Conservation (phyloP, 2,329 filamentous ascomycete genomes). For the Botrytis porri region DNA sequence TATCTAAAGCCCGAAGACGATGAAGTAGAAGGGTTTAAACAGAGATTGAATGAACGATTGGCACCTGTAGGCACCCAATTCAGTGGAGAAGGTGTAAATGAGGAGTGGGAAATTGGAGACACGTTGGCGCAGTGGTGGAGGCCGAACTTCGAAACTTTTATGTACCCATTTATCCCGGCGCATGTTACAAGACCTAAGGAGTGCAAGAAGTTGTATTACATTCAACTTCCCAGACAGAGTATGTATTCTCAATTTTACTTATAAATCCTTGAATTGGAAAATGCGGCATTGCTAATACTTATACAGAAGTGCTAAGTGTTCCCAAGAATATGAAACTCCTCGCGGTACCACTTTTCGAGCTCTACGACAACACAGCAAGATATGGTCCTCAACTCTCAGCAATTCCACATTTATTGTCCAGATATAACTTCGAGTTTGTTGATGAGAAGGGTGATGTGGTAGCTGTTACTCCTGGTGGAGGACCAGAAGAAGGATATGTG, state of each 20-base stretch:
- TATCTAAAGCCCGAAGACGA: conserved; percentile 88
- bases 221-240: conserved; percentile 91
- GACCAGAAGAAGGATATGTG: conserved; percentile 52
- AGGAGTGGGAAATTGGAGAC: conserved; percentile 92
- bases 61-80: conserved; percentile 84
- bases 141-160: conserved; percentile 98
- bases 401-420: conserved; percentile 89
- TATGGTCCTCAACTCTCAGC: conserved; percentile 96
- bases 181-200: conserved; percentile 97
- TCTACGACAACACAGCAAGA: conserved; percentile 93
- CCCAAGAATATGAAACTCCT: conserved; percentile 99
- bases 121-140: conserved; percentile 98
- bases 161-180: conserved; percentile 97
- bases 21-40: conserved; percentile 93
- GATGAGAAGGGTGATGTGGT: conserved; percentile 89
- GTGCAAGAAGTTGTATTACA: conserved; percentile 98
- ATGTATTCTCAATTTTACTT: conserved; percentile 39
- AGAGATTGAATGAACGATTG: conserved; percentile 84
- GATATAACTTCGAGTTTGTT: conserved; percentile 97
- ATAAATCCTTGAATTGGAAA: neutral
- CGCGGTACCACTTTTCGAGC: conserved; percentile 92
- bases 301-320: conserved; percentile 83
- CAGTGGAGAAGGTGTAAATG: conserved; percentile 80
- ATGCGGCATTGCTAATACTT: conserved; percentile 20
- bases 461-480: conserved; percentile 74